Base-by-base conservation (phyloP, 805 yeast species). In the Blastobotrys mokoenaii region DNA sequence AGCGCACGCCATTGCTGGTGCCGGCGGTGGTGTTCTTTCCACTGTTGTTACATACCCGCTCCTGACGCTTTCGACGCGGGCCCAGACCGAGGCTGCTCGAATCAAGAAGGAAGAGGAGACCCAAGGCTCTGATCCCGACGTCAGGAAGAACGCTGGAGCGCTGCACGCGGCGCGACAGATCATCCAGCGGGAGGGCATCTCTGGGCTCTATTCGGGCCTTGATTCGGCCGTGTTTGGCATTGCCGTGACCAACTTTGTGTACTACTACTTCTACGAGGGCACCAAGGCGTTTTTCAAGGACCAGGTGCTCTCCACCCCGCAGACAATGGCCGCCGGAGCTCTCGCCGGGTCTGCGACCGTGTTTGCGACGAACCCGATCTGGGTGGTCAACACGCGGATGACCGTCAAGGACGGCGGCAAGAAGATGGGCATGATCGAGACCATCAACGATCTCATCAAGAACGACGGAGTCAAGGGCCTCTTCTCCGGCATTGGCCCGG, bases 1-100 rank as follows among this genome's bases (percentile, higher is more conserved):
- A 32, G 87, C 93, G 11, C 96, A 89, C 60, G 96, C 96, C n/a
- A 64, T 89, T 9, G 84, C 96, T 4, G 97, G 97, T 9, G 95
- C 96, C 31, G 82, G 89, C 5, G 95, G 96, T 22, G 97, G 97
- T 11, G 88, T 90, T 17, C 72, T 86, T 25, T 77, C 95, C 2
- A 83, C 87, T 82, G 74, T 82, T 0, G 79, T 87, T 34, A 89
- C 97, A 0, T 89, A 89, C 60, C 97, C 97, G 1, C 69, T 89
- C 55, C 87, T 86, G 48, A 84, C 95, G 1, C 66, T 88, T 46
- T 82, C 95, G 1, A 88, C 96, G 0, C 74, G 85, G 44, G 94
- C 96, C 3, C 97, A 89, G 61, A 83, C 90, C n/a, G 73, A 70
- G 51, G 62, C 58, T 59, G 46, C 48, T 30, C 48, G 54, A 54